A percentile compares a stretch with the other conserved stretches of the same genome.
phyloP scores from a whole-genome alignment of 2,329 filamentous ascomycete species.

The Aspergillus tubingensis region DNA sequence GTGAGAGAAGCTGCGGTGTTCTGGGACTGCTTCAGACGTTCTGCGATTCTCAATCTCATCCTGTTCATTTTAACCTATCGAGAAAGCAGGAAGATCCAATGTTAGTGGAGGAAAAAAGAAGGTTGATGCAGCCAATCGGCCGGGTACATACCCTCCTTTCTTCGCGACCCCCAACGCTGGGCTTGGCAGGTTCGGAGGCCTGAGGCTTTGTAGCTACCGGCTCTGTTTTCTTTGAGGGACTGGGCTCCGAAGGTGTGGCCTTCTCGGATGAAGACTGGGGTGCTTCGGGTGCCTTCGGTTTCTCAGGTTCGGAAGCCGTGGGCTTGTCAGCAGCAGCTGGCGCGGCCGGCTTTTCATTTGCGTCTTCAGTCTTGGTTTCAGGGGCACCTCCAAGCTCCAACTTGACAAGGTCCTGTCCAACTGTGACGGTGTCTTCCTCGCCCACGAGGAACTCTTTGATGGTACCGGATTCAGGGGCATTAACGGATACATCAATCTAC shows the following conservation, averaged over 20 bases:
- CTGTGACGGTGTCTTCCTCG: constrained; percentile 92
- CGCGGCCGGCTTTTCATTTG: constrained; percentile 61
- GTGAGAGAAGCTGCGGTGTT: constrained; percentile 97
- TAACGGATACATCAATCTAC: constrained; percentile 94
- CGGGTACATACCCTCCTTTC: constrained; percentile 74
- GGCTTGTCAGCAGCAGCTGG: constrained; percentile 55
- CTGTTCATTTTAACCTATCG: constrained; percentile 97
- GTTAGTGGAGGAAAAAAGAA: constrained; percentile 5
- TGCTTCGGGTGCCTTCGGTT: constrained; percentile 30
- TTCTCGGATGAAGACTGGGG: constrained; percentile 43
- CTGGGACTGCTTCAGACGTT: constrained; percentile 98
- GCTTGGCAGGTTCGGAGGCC: constrained; percentile 23
- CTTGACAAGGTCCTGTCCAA: constrained; percentile 87
- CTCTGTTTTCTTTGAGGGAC: constrained; percentile 22
- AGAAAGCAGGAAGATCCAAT: neutral
- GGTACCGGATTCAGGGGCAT: constrained; percentile 84
- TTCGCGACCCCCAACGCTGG: constrained; percentile 70
- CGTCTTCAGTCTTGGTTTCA: constrained; percentile 58
- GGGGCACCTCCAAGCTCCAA: constrained; percentile 74
- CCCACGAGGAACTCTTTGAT: constrained; percentile 90
- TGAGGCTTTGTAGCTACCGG: constrained; percentile 25
- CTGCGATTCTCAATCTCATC: constrained; percentile 95
- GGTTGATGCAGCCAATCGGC: constrained; percentile 7
- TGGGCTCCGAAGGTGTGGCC: constrained; percentile 42
- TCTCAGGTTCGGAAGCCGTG: constrained; percentile 31